Conservation (phyloP, 805 yeast genomes). For the Suhomyces sp. region DNA sequence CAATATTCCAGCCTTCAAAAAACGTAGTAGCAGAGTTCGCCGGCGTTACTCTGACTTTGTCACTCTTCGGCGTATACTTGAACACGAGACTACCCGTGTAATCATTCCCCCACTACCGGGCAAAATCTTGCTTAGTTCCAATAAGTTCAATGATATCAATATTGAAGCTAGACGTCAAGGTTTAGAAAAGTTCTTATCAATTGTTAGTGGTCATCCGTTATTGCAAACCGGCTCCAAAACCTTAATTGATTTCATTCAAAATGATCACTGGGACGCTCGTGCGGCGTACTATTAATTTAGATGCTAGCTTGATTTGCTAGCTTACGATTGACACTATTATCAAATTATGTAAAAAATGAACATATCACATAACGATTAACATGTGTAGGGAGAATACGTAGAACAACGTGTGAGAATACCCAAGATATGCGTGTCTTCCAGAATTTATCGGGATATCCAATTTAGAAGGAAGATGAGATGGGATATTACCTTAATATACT, state of each 20-base stretch:
- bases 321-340: too few species aligned
- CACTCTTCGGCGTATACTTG: slow-evolving; percentile 67
- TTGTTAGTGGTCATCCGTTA: slow-evolving; percentile 91
- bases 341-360: too few species aligned
- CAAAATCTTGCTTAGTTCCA: slow-evolving; percentile 64
- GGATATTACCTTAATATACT: too few species aligned
- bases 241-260: slow-evolving; percentile 81
- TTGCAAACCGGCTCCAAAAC: slow-evolving; percentile 82
- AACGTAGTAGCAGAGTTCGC: slow-evolving; percentile 64
- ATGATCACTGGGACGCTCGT: slow-evolving; percentile 66
- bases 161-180: slow-evolving; percentile 85
- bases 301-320: not conserved
- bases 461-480: too few species aligned
- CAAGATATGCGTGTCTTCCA: too few species aligned
- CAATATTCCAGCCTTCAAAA: slow-evolving; percentile 83
- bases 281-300: slow-evolving; percentile 15
- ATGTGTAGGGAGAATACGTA: too few species aligned
- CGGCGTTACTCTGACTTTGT: slow-evolving; percentile 91
- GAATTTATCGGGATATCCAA: too few species aligned
- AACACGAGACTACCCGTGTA: slow-evolving; percentile 75
- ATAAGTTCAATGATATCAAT: slow-evolving; percentile 76
- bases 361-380: too few species aligned
- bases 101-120: slow-evolving; percentile 88
- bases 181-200: slow-evolving; percentile 69
- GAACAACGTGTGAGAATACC: too few species aligned